A percentile compares a stretch with the other conserved stretches of the same genome.
phyloP scores from a whole-genome alignment of 768 basidiomycete genomes.

The Rhodotorula taiwanensis region DNA sequence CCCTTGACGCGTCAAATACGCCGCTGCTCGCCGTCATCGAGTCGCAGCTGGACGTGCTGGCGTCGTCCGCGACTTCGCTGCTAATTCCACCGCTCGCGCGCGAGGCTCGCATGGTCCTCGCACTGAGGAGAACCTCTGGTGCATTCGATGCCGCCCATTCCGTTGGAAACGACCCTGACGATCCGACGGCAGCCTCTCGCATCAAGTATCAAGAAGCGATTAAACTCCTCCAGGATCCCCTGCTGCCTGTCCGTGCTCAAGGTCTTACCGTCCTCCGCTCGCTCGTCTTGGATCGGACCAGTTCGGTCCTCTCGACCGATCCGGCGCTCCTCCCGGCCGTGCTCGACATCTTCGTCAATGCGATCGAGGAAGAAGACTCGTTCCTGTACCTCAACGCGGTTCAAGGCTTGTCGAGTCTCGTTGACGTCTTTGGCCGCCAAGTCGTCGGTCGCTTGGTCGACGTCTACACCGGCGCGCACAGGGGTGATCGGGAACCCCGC shows the following conservation, averaged over 20 bases:
- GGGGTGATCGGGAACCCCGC: slow-evolving; percentile 48
- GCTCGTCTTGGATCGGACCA: slow-evolving; percentile 50
- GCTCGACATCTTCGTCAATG: slow-evolving; percentile 75
- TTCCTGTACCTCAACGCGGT: slow-evolving; percentile 90
- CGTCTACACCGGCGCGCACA: slow-evolving; percentile 53
- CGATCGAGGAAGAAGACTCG: slow-evolving; percentile 85
- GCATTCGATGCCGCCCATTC: slow-evolving; percentile 42
- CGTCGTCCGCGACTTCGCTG: slow-evolving; percentile 50
- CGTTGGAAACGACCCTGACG: slow-evolving; percentile 41
- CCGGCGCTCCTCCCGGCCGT: slow-evolving; percentile 71
- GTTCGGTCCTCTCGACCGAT: slow-evolving; percentile 45
- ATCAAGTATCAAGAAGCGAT: slow-evolving; percentile 79
- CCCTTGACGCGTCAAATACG: slow-evolving; percentile 46
- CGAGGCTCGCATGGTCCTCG: slow-evolving; percentile 77
- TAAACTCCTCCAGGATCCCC: slow-evolving; percentile 78
- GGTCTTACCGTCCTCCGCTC: slow-evolving; percentile 75
- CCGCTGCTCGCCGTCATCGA: slow-evolving; percentile 68
- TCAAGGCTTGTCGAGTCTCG: slow-evolving; percentile 80
- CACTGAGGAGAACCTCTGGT: slow-evolving; percentile 64
- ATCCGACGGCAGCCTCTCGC: slow-evolving; percentile 49
- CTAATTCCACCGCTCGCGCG: slow-evolving; percentile 57
- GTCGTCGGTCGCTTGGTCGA: slow-evolving; percentile 62
- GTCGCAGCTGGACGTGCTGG: slow-evolving; percentile 56
- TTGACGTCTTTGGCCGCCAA: slow-evolving; percentile 66
- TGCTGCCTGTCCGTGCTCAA: slow-evolving; percentile 88